Evolutionary conservation across 345 rosid genomes (phyloP).

Genomic region (Adansonia digitata): DNA sequence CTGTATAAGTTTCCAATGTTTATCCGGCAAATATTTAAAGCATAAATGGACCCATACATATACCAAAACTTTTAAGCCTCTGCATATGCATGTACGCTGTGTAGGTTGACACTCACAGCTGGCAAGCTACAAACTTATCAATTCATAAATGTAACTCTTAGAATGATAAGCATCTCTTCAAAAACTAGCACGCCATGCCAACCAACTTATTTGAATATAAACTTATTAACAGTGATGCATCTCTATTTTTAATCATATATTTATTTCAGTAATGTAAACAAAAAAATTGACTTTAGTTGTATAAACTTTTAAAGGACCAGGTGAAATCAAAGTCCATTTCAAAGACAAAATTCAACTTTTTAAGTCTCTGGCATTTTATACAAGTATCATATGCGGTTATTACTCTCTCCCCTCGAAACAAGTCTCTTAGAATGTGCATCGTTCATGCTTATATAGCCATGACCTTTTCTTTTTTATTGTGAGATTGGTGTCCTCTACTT

Average conservation of each 20-base stretch:
- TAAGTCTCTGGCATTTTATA: too few species aligned
- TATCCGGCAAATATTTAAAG: background rate
- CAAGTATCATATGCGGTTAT: too few species aligned
- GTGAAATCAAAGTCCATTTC: conserved; percentile 10
- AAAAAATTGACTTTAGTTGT: background rate
- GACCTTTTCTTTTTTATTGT: too few species aligned
- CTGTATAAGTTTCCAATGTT: background rate
- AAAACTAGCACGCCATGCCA: background rate
- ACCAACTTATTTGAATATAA: background rate
- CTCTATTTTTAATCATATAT: background rate
- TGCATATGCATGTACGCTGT: background rate
- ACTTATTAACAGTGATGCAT: background rate
- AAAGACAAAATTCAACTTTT: too few species aligned
- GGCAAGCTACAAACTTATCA: background rate
- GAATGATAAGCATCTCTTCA: background rate
- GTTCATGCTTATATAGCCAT: too few species aligned
- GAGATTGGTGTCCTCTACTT: too few species aligned
- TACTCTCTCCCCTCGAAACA: too few species aligned
- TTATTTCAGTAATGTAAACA: conserved; percentile 5
- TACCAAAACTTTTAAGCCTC: background rate
- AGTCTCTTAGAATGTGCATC: too few species aligned
- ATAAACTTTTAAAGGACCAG: background rate
- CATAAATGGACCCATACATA: background rate
- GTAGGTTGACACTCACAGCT: background rate
- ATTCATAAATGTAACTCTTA: background rate